Conservation (phyloP, 352 stramenopile species). For the Blastocystis sp. region DNA sequence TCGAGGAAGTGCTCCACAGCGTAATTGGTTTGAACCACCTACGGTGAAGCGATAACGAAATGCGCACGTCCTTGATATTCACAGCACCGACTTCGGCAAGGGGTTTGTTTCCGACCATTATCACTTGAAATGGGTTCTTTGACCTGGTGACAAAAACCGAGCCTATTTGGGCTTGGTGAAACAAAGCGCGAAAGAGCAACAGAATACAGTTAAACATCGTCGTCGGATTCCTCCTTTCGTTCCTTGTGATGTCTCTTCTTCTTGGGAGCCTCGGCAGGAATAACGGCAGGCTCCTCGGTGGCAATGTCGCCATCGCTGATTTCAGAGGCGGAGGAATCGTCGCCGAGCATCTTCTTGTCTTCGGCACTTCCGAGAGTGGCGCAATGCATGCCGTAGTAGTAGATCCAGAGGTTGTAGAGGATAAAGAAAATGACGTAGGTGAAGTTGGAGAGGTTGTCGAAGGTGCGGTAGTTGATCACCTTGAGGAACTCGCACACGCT, state of each 20-base stretch:
- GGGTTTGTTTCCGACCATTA: too few species aligned
- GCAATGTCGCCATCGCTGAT: conserved; percentile 1
- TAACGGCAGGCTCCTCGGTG: neutral
- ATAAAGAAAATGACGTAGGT: conserved; percentile 56
- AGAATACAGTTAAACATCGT: conserved; percentile 48
- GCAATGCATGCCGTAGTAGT: conserved; percentile 33
- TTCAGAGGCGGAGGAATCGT: conserved; percentile 18
- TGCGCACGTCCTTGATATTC: too few species aligned
- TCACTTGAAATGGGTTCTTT: too few species aligned
- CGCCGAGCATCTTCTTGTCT: conserved; percentile 5
- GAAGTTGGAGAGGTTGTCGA: conserved; percentile 24
- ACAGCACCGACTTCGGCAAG: too few species aligned
- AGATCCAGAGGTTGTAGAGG: conserved; percentile 45
- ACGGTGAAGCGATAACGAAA: neutral
- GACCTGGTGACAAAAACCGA: too few species aligned
- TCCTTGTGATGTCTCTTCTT: conserved; percentile 20
- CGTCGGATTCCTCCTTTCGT: conserved; percentile 25
- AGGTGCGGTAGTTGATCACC: conserved; percentile 36
- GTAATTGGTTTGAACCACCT: conserved; percentile 42
- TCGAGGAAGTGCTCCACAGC: conserved; percentile 41
- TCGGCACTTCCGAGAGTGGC: conserved; percentile 1
- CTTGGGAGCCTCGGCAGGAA: neutral
- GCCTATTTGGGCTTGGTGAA: too few species aligned
- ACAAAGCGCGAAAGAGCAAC: conserved; percentile 4
- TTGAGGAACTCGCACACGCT: conserved; percentile 35